Percentiles rank a stretch among this genome's conserved stretches.
These are phyloP conservation scores for Chrysopogon serrulatus DNA, from an alignment of 176 grass and related monocot species.

Conservation along the genomic window DNA sequence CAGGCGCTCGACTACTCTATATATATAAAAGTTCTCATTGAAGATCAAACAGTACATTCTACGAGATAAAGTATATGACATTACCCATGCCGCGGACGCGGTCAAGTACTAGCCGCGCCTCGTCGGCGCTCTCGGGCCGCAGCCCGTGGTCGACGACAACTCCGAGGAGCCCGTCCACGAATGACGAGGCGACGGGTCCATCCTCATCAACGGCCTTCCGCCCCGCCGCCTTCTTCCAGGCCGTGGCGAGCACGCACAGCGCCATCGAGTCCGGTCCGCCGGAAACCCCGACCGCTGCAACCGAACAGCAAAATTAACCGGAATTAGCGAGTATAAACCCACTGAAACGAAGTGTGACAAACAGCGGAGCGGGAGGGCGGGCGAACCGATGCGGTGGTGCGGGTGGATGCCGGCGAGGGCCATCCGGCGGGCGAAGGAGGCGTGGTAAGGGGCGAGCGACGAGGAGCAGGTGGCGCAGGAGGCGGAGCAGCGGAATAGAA, in stretches of 20 bases:
- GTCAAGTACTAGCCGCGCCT: conserved; percentile 61
- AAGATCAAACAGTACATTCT: neutral
- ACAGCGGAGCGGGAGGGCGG: neutral
- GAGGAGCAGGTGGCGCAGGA: neutral
- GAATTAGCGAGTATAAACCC: neutral
- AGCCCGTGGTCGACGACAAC: conserved; percentile 81
- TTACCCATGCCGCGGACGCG: conserved; percentile 75
- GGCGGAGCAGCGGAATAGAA: neutral
- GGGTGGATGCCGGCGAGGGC: conserved; percentile 75
- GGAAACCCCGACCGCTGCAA: conserved; percentile 74
- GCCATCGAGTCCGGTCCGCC: conserved; percentile 95
- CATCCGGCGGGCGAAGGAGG: conserved; percentile 68
- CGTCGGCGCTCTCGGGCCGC: conserved; percentile 69
- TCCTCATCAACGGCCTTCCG: conserved; percentile 17
- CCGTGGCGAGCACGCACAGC: conserved; percentile 63
- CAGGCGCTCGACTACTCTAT: neutral
- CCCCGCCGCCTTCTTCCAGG: conserved; percentile 56
- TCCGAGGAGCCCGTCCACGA: conserved; percentile 70
- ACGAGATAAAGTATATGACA: neutral
- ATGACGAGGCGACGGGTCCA: neutral
- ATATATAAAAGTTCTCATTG: neutral
- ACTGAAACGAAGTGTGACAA: too few species aligned
- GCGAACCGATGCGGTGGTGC: conserved; percentile 71
- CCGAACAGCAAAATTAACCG: neutral
- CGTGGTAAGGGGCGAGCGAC: conserved; percentile 40